phyloP scores from a whole-genome alignment of 1,284 basidiomycete genomes.

The Papiliotrema terrestris region DNA sequence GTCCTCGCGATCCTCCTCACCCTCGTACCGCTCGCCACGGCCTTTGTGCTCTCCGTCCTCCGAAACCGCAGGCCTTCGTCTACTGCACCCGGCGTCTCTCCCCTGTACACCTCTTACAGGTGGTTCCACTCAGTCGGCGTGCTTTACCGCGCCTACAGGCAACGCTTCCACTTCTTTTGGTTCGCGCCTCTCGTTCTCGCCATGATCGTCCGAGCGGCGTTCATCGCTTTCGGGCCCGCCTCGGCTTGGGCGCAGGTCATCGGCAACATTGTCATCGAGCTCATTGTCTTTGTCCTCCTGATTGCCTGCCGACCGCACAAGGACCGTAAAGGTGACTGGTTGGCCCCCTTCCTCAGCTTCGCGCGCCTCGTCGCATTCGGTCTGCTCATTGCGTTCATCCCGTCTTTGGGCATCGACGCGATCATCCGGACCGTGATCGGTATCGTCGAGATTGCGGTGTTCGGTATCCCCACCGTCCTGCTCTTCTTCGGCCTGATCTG shows the following conservation, averaged over 20 bases:
- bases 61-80: slow-evolving; percentile 30
- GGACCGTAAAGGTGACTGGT: slow-evolving; percentile 47
- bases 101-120: slow-evolving; percentile 43
- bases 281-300: slow-evolving; percentile 57
- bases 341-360: slow-evolving; percentile 37
- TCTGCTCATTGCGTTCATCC: slow-evolving; percentile 46
- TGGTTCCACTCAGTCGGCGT: slow-evolving; percentile 47
- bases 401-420: slow-evolving; percentile 32
- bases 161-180: slow-evolving; percentile 51
- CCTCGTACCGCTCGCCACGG: slow-evolving; percentile 55
- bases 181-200: slow-evolving; percentile 47
- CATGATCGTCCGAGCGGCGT: slow-evolving; percentile 58
- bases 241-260: slow-evolving; percentile 69
- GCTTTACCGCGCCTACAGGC: slow-evolving; percentile 49
- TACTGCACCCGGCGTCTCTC: slow-evolving; percentile 31
- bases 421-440: slow-evolving; percentile 46
- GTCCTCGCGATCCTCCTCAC: slow-evolving; percentile 59
- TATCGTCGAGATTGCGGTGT: slow-evolving; percentile 45
- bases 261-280: slow-evolving; percentile 65
- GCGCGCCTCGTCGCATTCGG: slow-evolving; percentile 44
- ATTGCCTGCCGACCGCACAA: slow-evolving; percentile 54
- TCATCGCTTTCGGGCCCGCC: slow-evolving; percentile 66
- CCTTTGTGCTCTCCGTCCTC: slow-evolving; percentile 32
- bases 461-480: slow-evolving; percentile 45
- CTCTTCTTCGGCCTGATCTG: slow-evolving; percentile 80